These are phyloP conservation scores for Pisolithus marmoratus DNA, from an alignment of 768 basidiomycete genomes.

Conservation along the genomic window DNA sequence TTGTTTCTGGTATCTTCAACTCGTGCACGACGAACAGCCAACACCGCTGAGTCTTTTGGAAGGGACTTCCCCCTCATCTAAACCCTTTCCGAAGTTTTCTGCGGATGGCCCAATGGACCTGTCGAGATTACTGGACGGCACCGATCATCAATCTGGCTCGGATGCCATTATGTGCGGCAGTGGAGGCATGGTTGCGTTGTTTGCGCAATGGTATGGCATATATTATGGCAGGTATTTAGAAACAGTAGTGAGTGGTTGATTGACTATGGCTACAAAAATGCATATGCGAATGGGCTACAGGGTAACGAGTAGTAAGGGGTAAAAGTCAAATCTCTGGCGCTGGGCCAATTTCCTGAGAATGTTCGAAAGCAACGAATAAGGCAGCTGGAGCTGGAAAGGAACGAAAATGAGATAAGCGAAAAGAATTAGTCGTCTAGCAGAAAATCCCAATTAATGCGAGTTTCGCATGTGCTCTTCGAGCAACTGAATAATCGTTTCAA, in stretches of 20 bases:
- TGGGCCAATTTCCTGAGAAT: too few relatives aligned
- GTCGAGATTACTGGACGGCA: too few relatives aligned
- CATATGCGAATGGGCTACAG: conserved; percentile 6
- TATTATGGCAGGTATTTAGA: conserved; percentile 1
- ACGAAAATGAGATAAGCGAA: neutral
- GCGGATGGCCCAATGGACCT: too few relatives aligned
- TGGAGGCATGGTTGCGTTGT: conserved; percentile 11
- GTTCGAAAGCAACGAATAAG: too few relatives aligned
- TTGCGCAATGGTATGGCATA: conserved; percentile 9
- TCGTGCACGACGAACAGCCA: neutral
- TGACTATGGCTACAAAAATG: conserved; percentile 4
- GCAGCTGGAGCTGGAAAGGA: neutral
- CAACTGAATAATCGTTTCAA: conserved; percentile 61
- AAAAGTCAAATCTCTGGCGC: neutral
- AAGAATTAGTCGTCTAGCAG: conserved; percentile 56
- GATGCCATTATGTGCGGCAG: too few relatives aligned
- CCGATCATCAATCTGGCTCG: too few relatives aligned
- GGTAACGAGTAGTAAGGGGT: neutral
- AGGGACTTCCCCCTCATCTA: neutral
- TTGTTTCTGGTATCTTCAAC: neutral
- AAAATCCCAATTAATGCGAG: conserved; percentile 71
- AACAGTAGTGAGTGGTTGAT: neutral
- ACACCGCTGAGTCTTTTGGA: neutral
- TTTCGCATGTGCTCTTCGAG: conserved; percentile 46
- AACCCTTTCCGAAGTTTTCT: neutral